Base-by-base conservation (phyloP, 164 flowering plant species). In the Houttuynia cordata region DNA sequence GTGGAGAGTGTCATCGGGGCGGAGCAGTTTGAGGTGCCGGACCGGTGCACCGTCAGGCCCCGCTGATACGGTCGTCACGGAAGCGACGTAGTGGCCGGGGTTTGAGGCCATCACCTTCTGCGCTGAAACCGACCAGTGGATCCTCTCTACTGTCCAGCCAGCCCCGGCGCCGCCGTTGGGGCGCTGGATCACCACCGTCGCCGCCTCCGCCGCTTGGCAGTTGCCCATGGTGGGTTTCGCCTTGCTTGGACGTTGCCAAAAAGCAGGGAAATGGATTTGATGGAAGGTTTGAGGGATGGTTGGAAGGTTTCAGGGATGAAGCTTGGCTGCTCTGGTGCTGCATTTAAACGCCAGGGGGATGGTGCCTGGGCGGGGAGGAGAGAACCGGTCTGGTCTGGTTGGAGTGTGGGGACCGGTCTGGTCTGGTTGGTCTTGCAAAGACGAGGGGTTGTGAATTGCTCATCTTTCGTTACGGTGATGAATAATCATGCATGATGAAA, bases 61-160 rank as follows among this genome's bases (percentile, higher is more conserved):
- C 2, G 75, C 21, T 40, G 79, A n/a, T 3, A 68, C 64, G 7
- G 80, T 67, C 0, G 74, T 54, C 3, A 84, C 65, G 20, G 75
- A 73, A 0, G 92, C 93, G 0, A 89, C 81, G 62, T 89, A 89
- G 64, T 86, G 81, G 13, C 93, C 91, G 1, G 94, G 94, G 50
- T 86, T 82, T 10, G 81, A 66, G 52, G 8, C 57, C 93, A 86
- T 86, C 64, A 86, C 72, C 67, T 84, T 77, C 4, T 63, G 69
- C 1, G 86, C 89, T n/a, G 78, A 76, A 34, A 81, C 73, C 0
- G 83, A 78, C 78, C 81, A 80, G 69, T 81, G 76, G 53, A 82
- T 68, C 72, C 82, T 76, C 75, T 82, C 79, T 20, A 77, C 63
- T 67, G 70, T 78, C 64, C 63, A 70, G 17, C 71, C 77, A 12